Evolutionary conservation across 2,329 filamentous ascomycete genomes (phyloP).

Genomic region (Aspergillus sp.): DNA sequence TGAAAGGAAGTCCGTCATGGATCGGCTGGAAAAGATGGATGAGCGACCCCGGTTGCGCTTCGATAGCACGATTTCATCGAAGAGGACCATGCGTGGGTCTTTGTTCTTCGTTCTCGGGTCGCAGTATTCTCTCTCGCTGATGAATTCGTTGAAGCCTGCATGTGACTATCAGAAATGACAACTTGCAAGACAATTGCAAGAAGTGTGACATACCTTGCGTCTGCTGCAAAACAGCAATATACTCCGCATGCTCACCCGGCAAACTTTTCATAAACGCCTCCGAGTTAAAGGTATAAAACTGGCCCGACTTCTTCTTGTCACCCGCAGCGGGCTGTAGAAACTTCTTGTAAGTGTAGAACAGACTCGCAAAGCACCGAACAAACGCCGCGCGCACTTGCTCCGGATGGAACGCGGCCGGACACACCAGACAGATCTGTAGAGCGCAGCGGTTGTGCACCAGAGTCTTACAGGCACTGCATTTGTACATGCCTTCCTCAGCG

Average conservation of each 20-base stretch:
- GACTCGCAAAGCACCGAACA: constrained; percentile 59
- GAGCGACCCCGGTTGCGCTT: constrained; percentile 55
- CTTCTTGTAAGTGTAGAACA: constrained; percentile 61
- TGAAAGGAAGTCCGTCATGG: constrained; percentile 49
- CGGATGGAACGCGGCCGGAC: constrained; percentile 57
- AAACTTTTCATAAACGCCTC: constrained; percentile 58
- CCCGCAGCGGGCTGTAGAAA: constrained; percentile 52
- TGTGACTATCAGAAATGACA: constrained; percentile 8
- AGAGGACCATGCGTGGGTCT: constrained; percentile 51
- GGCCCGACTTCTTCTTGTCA: constrained; percentile 54
- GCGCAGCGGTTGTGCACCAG: constrained; percentile 53
- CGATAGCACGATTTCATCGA: constrained; percentile 57
- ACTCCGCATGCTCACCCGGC: constrained; percentile 56
- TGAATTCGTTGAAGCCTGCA: constrained; percentile 55
- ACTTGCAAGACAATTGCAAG: background rate
- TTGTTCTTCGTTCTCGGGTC: constrained; percentile 41
- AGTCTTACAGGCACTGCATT: constrained; percentile 41
- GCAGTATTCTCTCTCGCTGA: constrained; percentile 53
- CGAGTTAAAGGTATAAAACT: constrained; percentile 59
- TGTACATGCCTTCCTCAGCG: constrained; percentile 51
- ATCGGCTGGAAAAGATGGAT: constrained; percentile 46
- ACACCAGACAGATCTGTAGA: constrained; percentile 54
- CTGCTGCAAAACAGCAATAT: constrained; percentile 54
- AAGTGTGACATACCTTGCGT: constrained; percentile 46
- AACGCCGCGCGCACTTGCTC: constrained; percentile 61